Percentiles rank a stretch among this genome's conserved stretches.
Evolutionary conservation across 2,329 filamentous ascomycete species (phyloP).

Genomic region (Decorospora gaudefroyi): DNA sequence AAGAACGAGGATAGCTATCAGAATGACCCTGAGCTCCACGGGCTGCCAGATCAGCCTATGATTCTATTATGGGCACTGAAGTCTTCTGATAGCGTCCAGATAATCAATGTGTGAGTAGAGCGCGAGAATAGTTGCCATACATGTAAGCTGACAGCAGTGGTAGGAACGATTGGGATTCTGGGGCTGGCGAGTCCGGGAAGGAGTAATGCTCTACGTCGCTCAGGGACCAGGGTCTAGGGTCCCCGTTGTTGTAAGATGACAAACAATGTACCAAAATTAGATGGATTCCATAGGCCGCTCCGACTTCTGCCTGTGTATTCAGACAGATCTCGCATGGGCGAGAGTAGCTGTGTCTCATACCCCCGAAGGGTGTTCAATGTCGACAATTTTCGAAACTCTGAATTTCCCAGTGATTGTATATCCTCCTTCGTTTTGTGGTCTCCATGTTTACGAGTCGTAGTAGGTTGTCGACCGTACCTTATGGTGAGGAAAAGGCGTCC

Average conservation of each 20-base stretch:
- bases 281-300: no score
- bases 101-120: conserved; percentile 4
- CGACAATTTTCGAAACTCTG: no score
- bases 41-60: conserved; percentile 19
- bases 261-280: no score
- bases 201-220: background rate
- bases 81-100: conserved; percentile 7
- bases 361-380: no score
- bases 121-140: no score
- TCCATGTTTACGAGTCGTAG: background rate
- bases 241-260: no score
- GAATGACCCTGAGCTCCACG: conserved; percentile 20
- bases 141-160: background rate
- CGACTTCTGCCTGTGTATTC: no score
- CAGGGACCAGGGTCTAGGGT: background rate
- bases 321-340: no score
- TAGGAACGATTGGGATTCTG: background rate
- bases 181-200: background rate
- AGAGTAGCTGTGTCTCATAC: no score
- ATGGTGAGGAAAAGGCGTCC: background rate
- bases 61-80: conserved; percentile 30
- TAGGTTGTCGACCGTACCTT: background rate
- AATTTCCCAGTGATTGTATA: no score
- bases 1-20: conserved; percentile 25
- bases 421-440: no score